Evolutionary conservation across 768 basidiomycete genomes (phyloP).

Genomic region (Dioszegia hungarica): DNA sequence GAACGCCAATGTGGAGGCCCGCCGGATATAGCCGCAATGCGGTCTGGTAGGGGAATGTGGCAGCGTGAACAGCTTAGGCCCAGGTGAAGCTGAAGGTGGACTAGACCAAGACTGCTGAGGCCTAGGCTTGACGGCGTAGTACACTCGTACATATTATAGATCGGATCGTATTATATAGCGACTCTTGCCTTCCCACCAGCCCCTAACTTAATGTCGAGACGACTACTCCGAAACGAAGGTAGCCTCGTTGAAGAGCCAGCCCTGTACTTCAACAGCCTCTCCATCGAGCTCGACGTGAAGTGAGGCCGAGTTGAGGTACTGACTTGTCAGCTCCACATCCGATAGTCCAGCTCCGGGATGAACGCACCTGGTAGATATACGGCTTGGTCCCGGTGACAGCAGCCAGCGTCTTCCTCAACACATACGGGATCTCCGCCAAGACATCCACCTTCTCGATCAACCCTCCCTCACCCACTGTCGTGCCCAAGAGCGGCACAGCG

Average conservation of each 20-base stretch:
- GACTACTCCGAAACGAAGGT: slow-evolving; percentile 70
- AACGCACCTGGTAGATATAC: slow-evolving; percentile 81
- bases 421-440: slow-evolving; percentile 86
- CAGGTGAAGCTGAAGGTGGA: no score
- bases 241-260: slow-evolving; percentile 78
- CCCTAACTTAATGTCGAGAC: no score
- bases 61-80: no score
- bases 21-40: neutral
- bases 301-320: slow-evolving; percentile 62
- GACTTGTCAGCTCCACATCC: neutral
- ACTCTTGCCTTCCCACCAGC: no score
- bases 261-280: slow-evolving; percentile 55
- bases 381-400: slow-evolving; percentile 92
- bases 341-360: no score
- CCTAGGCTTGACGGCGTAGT: no score
- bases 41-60: neutral
- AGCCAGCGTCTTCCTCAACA: slow-evolving; percentile 85
- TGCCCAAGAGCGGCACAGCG: slow-evolving; percentile 57
- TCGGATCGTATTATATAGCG: no score
- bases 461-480: slow-evolving; percentile 52
- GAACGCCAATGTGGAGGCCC: neutral
- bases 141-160: slow-evolving; percentile 1
- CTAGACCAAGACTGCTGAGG: no score
- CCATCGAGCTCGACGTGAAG: slow-evolving; percentile 54
- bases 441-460: slow-evolving; percentile 65